Percentiles rank a stretch among this genome's conserved stretches.
phyloP scores from a whole-genome alignment of 305 asterid genomes.

The Fraxinus latifolia region DNA sequence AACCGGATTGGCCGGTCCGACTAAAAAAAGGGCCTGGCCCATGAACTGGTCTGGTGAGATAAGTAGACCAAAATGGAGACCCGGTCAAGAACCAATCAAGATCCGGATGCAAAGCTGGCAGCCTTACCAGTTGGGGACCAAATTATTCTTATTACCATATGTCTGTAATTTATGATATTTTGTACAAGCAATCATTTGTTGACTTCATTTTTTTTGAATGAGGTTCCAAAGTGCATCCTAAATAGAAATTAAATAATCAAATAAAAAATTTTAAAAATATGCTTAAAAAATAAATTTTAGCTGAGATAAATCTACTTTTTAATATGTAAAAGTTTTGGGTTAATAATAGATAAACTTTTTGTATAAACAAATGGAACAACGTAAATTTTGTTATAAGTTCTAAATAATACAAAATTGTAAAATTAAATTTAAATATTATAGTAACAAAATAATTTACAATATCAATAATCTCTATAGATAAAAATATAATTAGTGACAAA shows the following conservation, averaged over 20 bases:
- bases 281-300: background rate
- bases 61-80: background rate
- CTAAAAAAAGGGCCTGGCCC: background rate
- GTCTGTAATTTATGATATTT: background rate
- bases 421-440: background rate
- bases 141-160: background rate
- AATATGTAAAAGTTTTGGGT: background rate
- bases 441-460: background rate
- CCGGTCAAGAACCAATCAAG: background rate
- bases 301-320: background rate
- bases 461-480: background rate
- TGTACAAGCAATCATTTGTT: background rate
- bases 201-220: background rate
- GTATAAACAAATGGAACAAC: background rate
- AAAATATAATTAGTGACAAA: background rate
- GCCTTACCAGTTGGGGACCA: background rate
- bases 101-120: background rate
- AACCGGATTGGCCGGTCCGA: background rate
- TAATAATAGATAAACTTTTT: background rate
- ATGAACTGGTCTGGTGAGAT: background rate
- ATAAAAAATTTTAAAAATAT: background rate
- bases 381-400: background rate
- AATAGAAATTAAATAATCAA: background rate
- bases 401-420: background rate
- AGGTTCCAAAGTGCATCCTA: background rate